phyloP scores from a whole-genome alignment of 306 rosid species.

The Trichosanthes truncata region DNA sequence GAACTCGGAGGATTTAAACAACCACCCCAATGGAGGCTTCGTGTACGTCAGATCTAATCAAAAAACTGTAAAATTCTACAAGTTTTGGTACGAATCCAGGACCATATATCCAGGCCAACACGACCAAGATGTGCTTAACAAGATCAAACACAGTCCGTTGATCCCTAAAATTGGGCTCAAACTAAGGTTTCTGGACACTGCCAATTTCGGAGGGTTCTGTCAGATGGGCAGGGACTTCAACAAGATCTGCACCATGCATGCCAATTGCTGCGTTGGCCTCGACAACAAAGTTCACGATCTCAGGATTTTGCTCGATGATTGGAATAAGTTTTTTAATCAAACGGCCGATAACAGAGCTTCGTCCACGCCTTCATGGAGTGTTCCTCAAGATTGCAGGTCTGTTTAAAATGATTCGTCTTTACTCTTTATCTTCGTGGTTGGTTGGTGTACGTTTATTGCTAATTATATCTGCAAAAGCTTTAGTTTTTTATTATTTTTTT shows the following conservation, averaged over 20 bases:
- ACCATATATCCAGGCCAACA: conserved; percentile 22
- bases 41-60: conserved; percentile 49
- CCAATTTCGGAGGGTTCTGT: conserved; percentile 72
- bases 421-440: not conserved
- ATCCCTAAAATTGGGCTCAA: conserved; percentile 24
- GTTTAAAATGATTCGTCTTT: too few species aligned
- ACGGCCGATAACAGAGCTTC: not conserved
- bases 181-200: conserved; percentile 54
- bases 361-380: conserved; percentile 40
- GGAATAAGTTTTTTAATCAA: conserved; percentile 40
- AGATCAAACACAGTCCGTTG: conserved; percentile 33
- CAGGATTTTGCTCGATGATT: conserved; percentile 52
- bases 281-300: conserved; percentile 67
- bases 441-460: not conserved
- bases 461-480: not conserved
- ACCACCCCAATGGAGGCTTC: conserved; percentile 68
- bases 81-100: conserved; percentile 60
- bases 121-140: conserved; percentile 74
- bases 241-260: conserved; percentile 67
- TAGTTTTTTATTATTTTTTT: not conserved
- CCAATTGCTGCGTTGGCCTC: conserved; percentile 78
- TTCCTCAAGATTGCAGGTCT: conserved; percentile 63
- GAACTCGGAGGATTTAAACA: conserved; percentile 25
- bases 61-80: conserved; percentile 45
- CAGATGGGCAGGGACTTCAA: conserved; percentile 28